Evolutionary conservation across 768 basidiomycete species (phyloP).

Genomic region (Flagelloscypha sp.): DNA sequence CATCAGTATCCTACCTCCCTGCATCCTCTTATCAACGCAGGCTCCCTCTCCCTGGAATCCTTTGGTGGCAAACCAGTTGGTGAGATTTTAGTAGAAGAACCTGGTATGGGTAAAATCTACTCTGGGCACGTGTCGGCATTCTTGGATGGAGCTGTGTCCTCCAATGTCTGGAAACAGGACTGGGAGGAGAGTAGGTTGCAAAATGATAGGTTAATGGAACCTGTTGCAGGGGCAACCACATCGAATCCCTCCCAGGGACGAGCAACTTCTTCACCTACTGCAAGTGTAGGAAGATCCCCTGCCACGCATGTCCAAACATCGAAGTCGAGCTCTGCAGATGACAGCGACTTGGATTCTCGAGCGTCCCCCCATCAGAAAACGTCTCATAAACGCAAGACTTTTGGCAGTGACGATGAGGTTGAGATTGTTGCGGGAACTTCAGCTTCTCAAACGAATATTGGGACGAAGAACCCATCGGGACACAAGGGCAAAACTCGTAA

Average conservation of each 20-base stretch:
- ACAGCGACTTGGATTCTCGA: conserved; percentile 31
- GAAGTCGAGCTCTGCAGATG: conserved; percentile 35
- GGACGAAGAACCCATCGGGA: background rate
- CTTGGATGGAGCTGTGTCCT: conserved; percentile 54
- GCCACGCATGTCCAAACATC: conserved; percentile 35
- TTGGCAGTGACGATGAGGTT: conserved; percentile 45
- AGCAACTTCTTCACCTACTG: conserved; percentile 8
- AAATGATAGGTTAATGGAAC: conserved; percentile 16
- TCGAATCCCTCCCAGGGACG: conserved; percentile 6
- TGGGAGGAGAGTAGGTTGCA: conserved; percentile 66
- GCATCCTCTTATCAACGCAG: conserved; percentile 49
- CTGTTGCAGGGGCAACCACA: conserved; percentile 14
- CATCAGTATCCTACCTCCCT: conserved; percentile 30
- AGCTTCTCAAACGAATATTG: background rate
- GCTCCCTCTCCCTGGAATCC: conserved; percentile 63
- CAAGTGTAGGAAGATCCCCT: conserved; percentile 28
- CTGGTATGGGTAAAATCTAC: conserved; percentile 19
- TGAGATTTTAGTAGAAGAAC: conserved; percentile 26
- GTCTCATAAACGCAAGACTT: conserved; percentile 42
- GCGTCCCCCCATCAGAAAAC: conserved; percentile 17
- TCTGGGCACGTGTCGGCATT: conserved; percentile 42
- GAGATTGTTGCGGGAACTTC: conserved; percentile 42
- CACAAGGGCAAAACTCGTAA: background rate
- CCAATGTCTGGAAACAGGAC: conserved; percentile 63
- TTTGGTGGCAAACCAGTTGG: conserved; percentile 66